Percentiles rank a stretch among this genome's conserved stretches.
Evolutionary conservation across 1,139 yeast genomes (phyloP).

Genomic region (Candida sp.): DNA sequence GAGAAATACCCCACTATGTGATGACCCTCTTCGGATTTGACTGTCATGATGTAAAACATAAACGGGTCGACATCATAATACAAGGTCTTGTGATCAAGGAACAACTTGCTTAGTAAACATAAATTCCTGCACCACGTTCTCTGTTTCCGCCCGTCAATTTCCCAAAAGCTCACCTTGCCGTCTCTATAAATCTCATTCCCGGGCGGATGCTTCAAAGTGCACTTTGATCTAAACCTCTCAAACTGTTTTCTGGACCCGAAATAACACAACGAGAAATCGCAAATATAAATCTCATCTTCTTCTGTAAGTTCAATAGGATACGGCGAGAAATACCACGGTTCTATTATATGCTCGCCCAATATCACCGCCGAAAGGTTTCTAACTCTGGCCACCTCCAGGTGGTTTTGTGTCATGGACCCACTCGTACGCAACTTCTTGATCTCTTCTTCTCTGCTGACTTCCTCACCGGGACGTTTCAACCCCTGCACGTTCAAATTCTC

Average conservation of each 20-base stretch:
- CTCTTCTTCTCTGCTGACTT: constrained; percentile 86
- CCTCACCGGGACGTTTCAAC: constrained; percentile 65
- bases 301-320: constrained; percentile 95
- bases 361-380: constrained; percentile 79
- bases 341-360: constrained; percentile 90
- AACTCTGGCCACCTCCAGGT: constrained; percentile 90
- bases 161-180: constrained; percentile 78
- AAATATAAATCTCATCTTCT: constrained; percentile 85
- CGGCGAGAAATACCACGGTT: constrained; percentile 99
- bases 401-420: constrained; percentile 95
- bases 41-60: constrained; percentile 93
- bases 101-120: constrained; percentile 85
- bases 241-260: constrained; percentile 91
- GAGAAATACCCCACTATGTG: constrained; percentile 97
- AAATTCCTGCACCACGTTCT: constrained; percentile 97
- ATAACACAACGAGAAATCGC: constrained; percentile 89
- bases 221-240: constrained; percentile 86
- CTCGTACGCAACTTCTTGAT: constrained; percentile 89
- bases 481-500: constrained; percentile 90
- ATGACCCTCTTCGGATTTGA: constrained; percentile 86
- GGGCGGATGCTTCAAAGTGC: constrained; percentile 93
- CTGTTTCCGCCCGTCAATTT: constrained; percentile 95
- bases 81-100: constrained; percentile 92
- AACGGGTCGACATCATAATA: constrained; percentile 99
- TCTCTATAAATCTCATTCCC: constrained; percentile 98